phyloP scores from a whole-genome alignment of 2,329 filamentous ascomycete genomes.

The Lachnellula willkommii region DNA sequence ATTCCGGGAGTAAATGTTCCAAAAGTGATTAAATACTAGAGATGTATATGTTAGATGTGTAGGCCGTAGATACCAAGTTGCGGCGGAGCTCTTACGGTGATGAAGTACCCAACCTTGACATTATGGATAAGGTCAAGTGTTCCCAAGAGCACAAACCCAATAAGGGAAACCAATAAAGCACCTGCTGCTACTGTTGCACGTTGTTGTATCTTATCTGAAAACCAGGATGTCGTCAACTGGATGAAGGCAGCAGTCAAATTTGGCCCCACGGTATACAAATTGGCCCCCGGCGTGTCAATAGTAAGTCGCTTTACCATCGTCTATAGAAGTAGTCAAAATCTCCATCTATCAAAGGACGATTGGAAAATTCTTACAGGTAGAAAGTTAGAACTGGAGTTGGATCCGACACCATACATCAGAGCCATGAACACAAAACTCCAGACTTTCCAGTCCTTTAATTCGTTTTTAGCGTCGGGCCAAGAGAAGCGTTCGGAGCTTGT shows the following conservation, averaged over 20 bases:
- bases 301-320: too few species aligned
- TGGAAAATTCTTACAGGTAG: slow-evolving; percentile 1
- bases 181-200: slow-evolving; percentile 61
- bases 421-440: slow-evolving; percentile 11
- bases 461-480: slow-evolving; percentile 17
- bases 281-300: slow-evolving; percentile 36
- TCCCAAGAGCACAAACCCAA: slow-evolving; percentile 72
- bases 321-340: too few species aligned
- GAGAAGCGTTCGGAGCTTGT: too few species aligned
- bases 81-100: slow-evolving; percentile 12
- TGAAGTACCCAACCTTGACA: slow-evolving; percentile 41
- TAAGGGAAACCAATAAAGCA: slow-evolving; percentile 66
- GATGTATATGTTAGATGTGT: too few species aligned
- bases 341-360: too few species aligned
- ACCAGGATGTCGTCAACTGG: slow-evolving; percentile 64
- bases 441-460: slow-evolving; percentile 15
- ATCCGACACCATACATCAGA: slow-evolving; percentile 5
- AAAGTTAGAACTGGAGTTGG: slow-evolving; percentile 6
- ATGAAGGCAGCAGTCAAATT: slow-evolving; percentile 68
- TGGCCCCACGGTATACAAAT: slow-evolving; percentile 72
- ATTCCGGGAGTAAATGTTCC: too few species aligned
- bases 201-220: slow-evolving; percentile 47
- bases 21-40: too few species aligned
- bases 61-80: not conserved
- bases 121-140: slow-evolving; percentile 60